Evolutionary conservation across 1,284 basidiomycete species (phyloP), one percentile per base, ranked within the genome.

Genomic region (Schizophyllum commune): DNA sequence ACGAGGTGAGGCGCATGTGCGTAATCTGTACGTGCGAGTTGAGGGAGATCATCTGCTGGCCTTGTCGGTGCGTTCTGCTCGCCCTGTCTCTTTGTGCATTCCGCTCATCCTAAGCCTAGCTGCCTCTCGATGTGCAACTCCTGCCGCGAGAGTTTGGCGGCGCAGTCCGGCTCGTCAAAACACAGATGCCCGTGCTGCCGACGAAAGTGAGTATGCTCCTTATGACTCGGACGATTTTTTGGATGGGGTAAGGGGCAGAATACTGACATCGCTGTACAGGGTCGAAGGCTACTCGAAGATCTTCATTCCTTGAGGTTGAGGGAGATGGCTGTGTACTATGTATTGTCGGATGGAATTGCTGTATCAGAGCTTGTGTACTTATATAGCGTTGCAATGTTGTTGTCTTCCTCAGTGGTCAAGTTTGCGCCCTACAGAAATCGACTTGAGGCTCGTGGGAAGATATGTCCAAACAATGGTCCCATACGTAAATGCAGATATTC

Each of bases 131-230:
- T 91, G 68, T 91, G 88, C 65, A 86, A 91, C 66, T 82, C 82
- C 64, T 91, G 88, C 68, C 78, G 88, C 60, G 83, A 84, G 68
- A 85, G 85, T 63, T 72, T 91, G 56, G 86, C 87, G 5, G 81
- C 84, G 0, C 80, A 84, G 20, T 78, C 82, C 39, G 74, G 83
- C 0, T 80, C 84, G 17, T 82, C 83, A 8, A 89, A 86, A 67
- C 89, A 91, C 66, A 75, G 79, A 1, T 91, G 89, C 68, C 88
- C 88, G 0, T 91, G 89, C 67, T 91, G 88, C 73, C 79, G 89
- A 64, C 79, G 81, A 68, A 79, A 69, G 86, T 89, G 66, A 68
- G 85, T 76, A 19, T 57, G 4, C 55, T 5, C 57, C n/a, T 11
- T 13, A 55, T 17, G 51, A 17, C 51, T 20, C 4, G 20, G 51